These are phyloP conservation scores for Nakazawaea anatomiae DNA, from an alignment of 805 yeast genomes.

Conservation along the genomic window DNA sequence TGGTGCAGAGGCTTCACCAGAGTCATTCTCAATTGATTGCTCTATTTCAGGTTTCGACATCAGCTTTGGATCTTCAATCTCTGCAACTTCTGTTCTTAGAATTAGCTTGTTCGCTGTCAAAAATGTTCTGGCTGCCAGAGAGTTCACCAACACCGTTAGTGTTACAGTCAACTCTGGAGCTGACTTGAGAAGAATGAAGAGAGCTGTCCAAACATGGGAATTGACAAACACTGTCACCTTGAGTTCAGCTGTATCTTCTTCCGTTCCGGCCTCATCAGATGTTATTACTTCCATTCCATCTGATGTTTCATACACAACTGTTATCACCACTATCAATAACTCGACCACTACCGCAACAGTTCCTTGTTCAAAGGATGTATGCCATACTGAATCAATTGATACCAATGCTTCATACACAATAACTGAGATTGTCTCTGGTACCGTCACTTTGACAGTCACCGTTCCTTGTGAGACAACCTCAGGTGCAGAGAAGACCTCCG, in stretches of 20 bases:
- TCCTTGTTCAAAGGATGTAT: conserved; percentile 3
- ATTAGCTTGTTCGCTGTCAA: not conserved
- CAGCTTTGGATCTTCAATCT: not conserved
- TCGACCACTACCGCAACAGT: conserved; percentile 5
- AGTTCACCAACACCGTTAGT: not conserved
- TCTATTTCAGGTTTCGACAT: not conserved
- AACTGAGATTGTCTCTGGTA: conserved; percentile 4
- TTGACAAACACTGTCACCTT: conserved; percentile 1
- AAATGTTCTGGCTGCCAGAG: not conserved
- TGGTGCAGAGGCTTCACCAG: not conserved
- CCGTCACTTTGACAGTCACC: conserved; percentile 4
- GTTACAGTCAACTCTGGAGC: not conserved
- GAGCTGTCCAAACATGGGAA: conserved; percentile 5
- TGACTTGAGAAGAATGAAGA: conserved; percentile 1
- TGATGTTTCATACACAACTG: conserved; percentile 8
- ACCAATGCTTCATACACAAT: conserved; percentile 6
- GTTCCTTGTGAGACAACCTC: conserved; percentile 7
- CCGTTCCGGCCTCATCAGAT: not conserved
- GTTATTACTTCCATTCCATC: not conserved
- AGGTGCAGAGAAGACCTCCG: not conserved
- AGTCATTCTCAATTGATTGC: not conserved
- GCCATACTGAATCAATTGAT: conserved; percentile 1
- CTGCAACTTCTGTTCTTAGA: not conserved
- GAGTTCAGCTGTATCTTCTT: not conserved
- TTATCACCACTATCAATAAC: conserved; percentile 2